phyloP scores from a whole-genome alignment of 139 green algal genomes.

The Diplosphaera chodatii region DNA sequence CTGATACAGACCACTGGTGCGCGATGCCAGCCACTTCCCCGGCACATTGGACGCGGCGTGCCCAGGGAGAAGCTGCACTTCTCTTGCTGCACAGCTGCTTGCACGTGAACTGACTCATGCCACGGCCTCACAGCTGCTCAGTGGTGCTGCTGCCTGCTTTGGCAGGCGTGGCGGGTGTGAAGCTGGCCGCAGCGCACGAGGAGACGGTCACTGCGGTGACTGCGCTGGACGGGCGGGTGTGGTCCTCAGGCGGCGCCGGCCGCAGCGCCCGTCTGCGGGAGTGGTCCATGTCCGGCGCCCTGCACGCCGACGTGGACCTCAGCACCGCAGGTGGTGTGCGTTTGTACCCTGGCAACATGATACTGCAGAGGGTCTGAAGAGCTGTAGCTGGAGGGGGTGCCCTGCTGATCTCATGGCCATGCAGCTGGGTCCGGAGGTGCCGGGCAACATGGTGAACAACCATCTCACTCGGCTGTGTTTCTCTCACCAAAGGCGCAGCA shows the following conservation, averaged over 20 bases:
- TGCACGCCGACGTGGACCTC: slow-evolving; percentile 13
- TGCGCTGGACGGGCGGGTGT: slow-evolving; percentile 22
- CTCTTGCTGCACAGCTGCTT: not conserved
- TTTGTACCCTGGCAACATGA: too few species aligned
- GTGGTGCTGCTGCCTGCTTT: not conserved
- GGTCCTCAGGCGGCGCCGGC: slow-evolving; percentile 26
- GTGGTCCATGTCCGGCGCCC: slow-evolving; percentile 21
- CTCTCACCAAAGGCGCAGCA: not conserved
- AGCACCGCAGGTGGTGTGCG: slow-evolving; percentile 12
- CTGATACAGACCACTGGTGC: not conserved
- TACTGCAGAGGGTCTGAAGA: too few species aligned
- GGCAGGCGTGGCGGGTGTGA: slow-evolving; percentile 2
- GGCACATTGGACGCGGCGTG: too few species aligned
- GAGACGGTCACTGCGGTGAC: slow-evolving; percentile 26
- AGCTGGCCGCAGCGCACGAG: slow-evolving; percentile 20
- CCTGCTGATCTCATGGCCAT: too few species aligned
- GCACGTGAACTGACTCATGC: not conserved
- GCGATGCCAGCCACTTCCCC: not conserved
- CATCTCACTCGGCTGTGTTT: too few species aligned
- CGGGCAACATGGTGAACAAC: too few species aligned
- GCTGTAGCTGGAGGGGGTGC: too few species aligned
- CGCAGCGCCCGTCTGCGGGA: slow-evolving; percentile 24
- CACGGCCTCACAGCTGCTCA: not conserved
- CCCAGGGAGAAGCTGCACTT: not conserved
- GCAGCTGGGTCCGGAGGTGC: too few species aligned